Conservation (phyloP, 2,329 filamentous ascomycete species). For the Daldinia eschscholtzii region DNA sequence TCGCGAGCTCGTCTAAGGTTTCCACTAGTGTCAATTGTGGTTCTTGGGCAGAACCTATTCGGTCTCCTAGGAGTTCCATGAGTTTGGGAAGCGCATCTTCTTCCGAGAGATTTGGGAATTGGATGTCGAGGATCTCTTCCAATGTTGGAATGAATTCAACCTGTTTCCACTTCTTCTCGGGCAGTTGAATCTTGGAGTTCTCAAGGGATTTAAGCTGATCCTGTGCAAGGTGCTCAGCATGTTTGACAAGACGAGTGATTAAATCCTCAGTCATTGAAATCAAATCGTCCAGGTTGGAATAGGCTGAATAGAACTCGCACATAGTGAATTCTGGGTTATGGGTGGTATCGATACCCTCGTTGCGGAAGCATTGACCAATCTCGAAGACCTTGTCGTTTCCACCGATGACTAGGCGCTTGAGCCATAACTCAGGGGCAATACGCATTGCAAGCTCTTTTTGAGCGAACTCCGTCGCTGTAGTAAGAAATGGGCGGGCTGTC, state of each 20-base stretch:
- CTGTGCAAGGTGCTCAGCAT: constrained; percentile 61
- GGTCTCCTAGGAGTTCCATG: constrained; percentile 65
- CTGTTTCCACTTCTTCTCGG: constrained; percentile 69
- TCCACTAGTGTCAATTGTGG: constrained; percentile 66
- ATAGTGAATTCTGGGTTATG: constrained; percentile 99
- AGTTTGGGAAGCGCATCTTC: constrained; percentile 70
- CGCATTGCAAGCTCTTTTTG: constrained; percentile 80
- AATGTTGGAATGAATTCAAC: constrained; percentile 87
- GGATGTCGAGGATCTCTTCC: constrained; percentile 73
- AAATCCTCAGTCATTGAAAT: constrained; percentile 82
- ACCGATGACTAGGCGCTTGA: constrained; percentile 91
- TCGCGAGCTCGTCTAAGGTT: constrained; percentile 84
- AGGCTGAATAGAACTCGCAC: constrained; percentile 95
- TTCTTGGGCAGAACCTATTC: constrained; percentile 74
- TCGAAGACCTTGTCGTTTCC: constrained; percentile 92
- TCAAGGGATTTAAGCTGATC: constrained; percentile 61
- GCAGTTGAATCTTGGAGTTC: constrained; percentile 62
- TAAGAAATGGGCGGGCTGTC: constrained; percentile 86
- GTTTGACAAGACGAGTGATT: constrained; percentile 69
- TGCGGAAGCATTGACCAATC: constrained; percentile 91
- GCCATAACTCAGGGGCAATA: constrained; percentile 94
- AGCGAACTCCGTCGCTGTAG: constrained; percentile 79
- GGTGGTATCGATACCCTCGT: constrained; percentile 90
- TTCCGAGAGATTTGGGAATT: constrained; percentile 72
- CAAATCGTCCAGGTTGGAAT: constrained; percentile 79